Evolutionary conservation across 2,329 filamentous ascomycete species (phyloP), one percentile per base, ranked within the genome.

Genomic region (Fusarium foetens): DNA sequence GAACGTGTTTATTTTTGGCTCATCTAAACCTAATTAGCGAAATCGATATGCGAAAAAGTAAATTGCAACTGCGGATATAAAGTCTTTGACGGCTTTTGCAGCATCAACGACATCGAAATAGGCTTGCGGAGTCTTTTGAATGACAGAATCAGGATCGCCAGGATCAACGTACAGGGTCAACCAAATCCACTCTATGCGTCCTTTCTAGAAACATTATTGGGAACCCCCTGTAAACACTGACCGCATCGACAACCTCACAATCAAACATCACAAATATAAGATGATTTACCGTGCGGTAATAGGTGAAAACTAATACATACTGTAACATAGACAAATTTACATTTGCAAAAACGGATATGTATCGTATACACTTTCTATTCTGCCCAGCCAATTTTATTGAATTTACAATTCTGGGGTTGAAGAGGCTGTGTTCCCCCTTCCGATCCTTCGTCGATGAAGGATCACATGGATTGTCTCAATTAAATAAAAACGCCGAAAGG

Each of bases 1-100:
- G 19, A 17, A 25, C 23, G 25, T 59, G 69, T 66, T 63, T 72
- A 73, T 72, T 72, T 73, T 73, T 73, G 70, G 66, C 39, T 42
- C 43, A 38, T 49, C 33, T 39, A 29, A 59, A 48, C 45, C 63
- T 58, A 55, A 23, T 42, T 38, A 57, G 33, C 21, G 21, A 70
- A 29, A 9, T 48, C 41, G 46, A 48, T 52, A 51, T 55, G 43
- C n/a, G 23, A 67, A 62, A n/a, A 41, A 25, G 4, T 19, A 51
- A 23, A 16, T 29, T 14, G 14, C 23, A 21, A 17, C 16, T 33
- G 6, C 21, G 25, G 36, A 23, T 35, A 33, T 21, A 53, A 27
- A 27, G 29, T 12, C 19, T 27, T n/a, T 39, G 19, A 17, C 23
- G 23, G 19, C 23, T 23, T 43, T 21, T 23, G 52, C 31, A 25